These are phyloP conservation scores for Claviceps sp. DNA, from an alignment of 2,329 filamentous ascomycete genomes.

Conservation along the genomic window DNA sequence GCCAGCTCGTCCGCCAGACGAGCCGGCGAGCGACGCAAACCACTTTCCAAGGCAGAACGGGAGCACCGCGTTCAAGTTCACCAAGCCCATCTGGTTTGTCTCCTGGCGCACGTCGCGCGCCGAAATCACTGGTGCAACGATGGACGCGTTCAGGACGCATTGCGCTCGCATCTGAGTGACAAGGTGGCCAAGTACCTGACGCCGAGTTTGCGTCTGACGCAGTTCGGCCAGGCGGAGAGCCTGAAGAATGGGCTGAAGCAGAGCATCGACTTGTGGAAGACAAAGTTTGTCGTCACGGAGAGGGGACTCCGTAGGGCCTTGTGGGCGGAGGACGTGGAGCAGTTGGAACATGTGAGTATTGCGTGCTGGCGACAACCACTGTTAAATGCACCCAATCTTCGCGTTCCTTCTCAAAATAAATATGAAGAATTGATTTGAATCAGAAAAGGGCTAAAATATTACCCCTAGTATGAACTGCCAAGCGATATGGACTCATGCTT, in stretches of 20 bases:
- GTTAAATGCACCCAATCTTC: neutral
- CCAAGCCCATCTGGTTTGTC: slow-evolving; percentile 71
- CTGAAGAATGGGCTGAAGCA: slow-evolving; percentile 69
- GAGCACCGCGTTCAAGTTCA: slow-evolving; percentile 59
- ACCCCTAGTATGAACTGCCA: slow-evolving; percentile 39
- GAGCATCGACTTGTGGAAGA: slow-evolving; percentile 52
- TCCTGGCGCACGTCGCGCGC: slow-evolving; percentile 62
- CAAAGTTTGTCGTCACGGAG: slow-evolving; percentile 57
- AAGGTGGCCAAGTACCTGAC: slow-evolving; percentile 56
- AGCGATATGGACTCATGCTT: slow-evolving; percentile 53
- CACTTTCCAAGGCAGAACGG: slow-evolving; percentile 40
- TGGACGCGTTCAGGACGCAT: slow-evolving; percentile 46
- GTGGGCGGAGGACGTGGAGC: slow-evolving; percentile 59
- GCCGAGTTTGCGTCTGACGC: slow-evolving; percentile 51
- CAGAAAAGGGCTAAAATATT: too few species aligned
- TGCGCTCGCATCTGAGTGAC: slow-evolving; percentile 52
- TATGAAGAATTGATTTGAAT: too few species aligned
- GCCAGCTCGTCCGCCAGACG: slow-evolving; percentile 18
- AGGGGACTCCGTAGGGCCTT: slow-evolving; percentile 55
- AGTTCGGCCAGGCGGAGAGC: slow-evolving; percentile 63
- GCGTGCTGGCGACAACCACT: neutral
- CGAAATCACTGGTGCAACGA: slow-evolving; percentile 90
- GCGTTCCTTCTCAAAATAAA: too few species aligned
- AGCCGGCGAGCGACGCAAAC: slow-evolving; percentile 31
- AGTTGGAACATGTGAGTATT: slow-evolving; percentile 40